Percentiles rank a stretch among this genome's conserved stretches.
phyloP scores from a whole-genome alignment of 164 flowering plant genomes.

The Warburgia ugandensis region DNA sequence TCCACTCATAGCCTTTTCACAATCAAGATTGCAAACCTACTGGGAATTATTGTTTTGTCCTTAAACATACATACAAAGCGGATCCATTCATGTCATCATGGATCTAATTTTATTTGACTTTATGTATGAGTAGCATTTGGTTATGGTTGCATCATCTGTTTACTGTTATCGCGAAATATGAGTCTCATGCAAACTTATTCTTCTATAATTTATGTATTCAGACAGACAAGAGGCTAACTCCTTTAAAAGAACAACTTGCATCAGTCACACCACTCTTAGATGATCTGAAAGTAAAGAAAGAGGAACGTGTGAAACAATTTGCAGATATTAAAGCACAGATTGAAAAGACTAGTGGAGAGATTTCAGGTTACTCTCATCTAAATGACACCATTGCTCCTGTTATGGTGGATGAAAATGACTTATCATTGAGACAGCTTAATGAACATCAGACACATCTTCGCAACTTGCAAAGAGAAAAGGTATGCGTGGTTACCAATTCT shows the following conservation, averaged over 20 bases:
- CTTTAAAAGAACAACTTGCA: conserved; percentile 72
- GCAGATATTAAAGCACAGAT: conserved; percentile 55
- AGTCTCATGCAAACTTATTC: not conserved
- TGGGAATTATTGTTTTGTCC: too few species aligned
- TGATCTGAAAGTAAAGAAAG: conserved; percentile 57
- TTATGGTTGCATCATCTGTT: too few species aligned
- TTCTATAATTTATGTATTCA: conserved; percentile 11
- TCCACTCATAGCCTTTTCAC: too few species aligned
- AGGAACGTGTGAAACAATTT: conserved; percentile 68
- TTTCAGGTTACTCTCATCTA: conserved; percentile 45
- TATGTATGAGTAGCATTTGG: too few species aligned
- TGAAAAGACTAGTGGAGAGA: conserved; percentile 67
- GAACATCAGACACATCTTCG: conserved; percentile 62
- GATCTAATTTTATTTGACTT: too few species aligned
- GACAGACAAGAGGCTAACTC: conserved; percentile 38
- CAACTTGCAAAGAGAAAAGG: conserved; percentile 82
- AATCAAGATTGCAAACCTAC: too few species aligned
- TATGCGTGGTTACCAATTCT: conserved; percentile 9
- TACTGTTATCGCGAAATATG: not conserved
- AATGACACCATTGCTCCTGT: conserved; percentile 21
- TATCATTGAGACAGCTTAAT: conserved; percentile 59
- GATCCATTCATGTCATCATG: too few species aligned
- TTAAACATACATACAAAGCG: too few species aligned
- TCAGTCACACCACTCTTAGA: conserved; percentile 57
- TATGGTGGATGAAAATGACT: conserved; percentile 51